phyloP scores from a whole-genome alignment of 257 asterid genomes.

The Orobanche coerulescens region DNA sequence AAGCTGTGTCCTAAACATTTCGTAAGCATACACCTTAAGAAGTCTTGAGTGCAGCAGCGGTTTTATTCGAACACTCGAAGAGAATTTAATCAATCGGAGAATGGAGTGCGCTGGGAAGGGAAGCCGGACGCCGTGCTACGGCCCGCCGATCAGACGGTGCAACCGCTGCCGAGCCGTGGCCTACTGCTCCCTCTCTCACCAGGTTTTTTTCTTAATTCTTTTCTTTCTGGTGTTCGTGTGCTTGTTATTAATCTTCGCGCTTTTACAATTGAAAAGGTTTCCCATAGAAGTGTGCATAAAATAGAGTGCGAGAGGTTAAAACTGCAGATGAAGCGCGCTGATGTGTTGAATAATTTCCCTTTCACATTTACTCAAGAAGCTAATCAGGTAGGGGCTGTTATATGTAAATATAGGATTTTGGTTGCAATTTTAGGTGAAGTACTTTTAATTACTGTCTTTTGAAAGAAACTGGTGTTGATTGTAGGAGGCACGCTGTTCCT shows the following conservation, averaged over 20 bases:
- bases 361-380: conserved; percentile 54
- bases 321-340: conserved; percentile 56
- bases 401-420: not conserved
- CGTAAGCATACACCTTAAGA: too few relatives aligned
- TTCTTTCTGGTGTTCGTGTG: not conserved
- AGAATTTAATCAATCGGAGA: too few relatives aligned
- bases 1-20: too few relatives aligned
- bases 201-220: conserved; percentile 33
- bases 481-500: conserved; percentile 49
- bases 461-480: conserved; percentile 8
- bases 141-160: conserved; percentile 63
- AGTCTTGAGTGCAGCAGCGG: not conserved
- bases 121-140: conserved; percentile 59
- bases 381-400: conserved; percentile 34
- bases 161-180: conserved; percentile 70
- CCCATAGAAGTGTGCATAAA: conserved; percentile 64
- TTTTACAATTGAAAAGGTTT: conserved; percentile 33
- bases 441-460: conserved; percentile 12
- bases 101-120: conserved; percentile 94
- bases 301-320: conserved; percentile 66
- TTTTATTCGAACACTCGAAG: not conserved
- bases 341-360: conserved; percentile 53
- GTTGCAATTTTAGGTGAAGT: not conserved
- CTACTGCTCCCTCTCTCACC: conserved; percentile 86
- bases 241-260: not conserved